phyloP scores from a whole-genome alignment of 768 basidiomycete species.

The Gloeopeniophorella convolvens region DNA sequence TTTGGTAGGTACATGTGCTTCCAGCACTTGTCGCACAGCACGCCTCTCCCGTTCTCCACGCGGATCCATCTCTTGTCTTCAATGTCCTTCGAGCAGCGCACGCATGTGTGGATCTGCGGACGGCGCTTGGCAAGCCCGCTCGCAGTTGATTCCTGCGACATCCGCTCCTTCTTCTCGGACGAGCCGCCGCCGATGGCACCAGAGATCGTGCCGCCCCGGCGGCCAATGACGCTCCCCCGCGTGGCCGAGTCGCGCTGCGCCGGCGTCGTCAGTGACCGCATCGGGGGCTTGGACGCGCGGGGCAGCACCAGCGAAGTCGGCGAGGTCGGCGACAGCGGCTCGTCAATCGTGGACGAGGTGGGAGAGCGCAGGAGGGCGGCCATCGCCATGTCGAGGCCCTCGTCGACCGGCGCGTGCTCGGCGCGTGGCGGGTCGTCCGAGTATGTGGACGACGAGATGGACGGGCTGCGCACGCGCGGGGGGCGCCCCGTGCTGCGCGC shows the following conservation, averaged over 20 bases:
- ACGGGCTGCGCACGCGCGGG: constrained; percentile 25
- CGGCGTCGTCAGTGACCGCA: constrained; percentile 47
- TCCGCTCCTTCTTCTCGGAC: constrained; percentile 24
- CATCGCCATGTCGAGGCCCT: constrained; percentile 40
- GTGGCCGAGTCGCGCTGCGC: constrained; percentile 30
- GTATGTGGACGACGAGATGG: constrained; percentile 25
- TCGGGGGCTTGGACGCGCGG: constrained; percentile 43
- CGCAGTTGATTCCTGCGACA: constrained; percentile 19
- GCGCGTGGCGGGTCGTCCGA: constrained; percentile 18
- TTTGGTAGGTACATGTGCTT: constrained; percentile 95
- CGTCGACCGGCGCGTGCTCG: not conserved
- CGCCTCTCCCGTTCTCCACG: constrained; percentile 57
- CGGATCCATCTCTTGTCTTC: constrained; percentile 80
- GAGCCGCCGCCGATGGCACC: constrained; percentile 24
- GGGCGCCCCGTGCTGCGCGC: constrained; percentile 21
- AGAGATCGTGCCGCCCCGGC: constrained; percentile 25
- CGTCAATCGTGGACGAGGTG: not conserved
- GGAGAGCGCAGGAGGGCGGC: constrained; percentile 36
- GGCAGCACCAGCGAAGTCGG: constrained; percentile 33
- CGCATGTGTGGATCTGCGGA: constrained; percentile 36
- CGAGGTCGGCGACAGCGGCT: constrained; percentile 32
- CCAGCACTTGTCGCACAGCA: constrained; percentile 89
- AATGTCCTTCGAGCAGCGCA: constrained; percentile 61
- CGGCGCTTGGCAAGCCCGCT: constrained; percentile 4
- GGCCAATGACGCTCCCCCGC: constrained; percentile 22